Conservation (phyloP, 177 flowering plant genomes). For the Telopea speciosissima region DNA sequence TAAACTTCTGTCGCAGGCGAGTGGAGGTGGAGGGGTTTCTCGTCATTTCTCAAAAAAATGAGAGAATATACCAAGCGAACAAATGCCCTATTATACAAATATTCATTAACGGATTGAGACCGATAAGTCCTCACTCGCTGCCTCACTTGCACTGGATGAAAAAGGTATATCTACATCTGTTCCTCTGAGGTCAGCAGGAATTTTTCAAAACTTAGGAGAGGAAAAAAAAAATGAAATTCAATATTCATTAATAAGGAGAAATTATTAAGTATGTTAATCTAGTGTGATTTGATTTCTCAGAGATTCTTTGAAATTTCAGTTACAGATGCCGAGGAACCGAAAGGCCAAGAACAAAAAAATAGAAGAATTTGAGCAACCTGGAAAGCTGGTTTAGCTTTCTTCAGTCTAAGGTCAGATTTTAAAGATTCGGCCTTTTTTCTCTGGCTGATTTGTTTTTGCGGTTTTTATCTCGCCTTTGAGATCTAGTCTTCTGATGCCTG, state of each 20-base stretch:
- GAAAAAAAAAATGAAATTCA: too few relatives aligned
- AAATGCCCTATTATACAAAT: background rate
- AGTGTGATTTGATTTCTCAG: background rate
- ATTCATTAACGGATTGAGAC: background rate
- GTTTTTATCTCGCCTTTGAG: background rate
- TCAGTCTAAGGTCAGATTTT: background rate
- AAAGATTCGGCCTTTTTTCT: background rate
- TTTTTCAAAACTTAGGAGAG: too few relatives aligned
- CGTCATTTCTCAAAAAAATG: background rate
- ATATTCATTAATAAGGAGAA: too few relatives aligned
- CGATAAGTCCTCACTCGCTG: background rate
- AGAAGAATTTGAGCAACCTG: background rate
- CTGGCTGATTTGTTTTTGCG: background rate
- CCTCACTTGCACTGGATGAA: background rate
- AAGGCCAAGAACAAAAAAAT: too few relatives aligned
- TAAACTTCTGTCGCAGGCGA: too few relatives aligned
- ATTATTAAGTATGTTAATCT: background rate
- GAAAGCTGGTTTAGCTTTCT: background rate
- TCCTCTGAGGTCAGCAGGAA: too few relatives aligned
- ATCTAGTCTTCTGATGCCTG: too few relatives aligned
- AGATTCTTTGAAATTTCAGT: background rate
- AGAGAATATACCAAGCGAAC: background rate
- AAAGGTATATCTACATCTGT: too few relatives aligned
- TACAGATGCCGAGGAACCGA: background rate
- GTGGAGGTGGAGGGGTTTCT: background rate